A percentile compares a stretch with the other conserved stretches of the same genome.
phyloP scores from a whole-genome alignment of 2,329 filamentous ascomycete species.

The Epichloe gansuensis region DNA sequence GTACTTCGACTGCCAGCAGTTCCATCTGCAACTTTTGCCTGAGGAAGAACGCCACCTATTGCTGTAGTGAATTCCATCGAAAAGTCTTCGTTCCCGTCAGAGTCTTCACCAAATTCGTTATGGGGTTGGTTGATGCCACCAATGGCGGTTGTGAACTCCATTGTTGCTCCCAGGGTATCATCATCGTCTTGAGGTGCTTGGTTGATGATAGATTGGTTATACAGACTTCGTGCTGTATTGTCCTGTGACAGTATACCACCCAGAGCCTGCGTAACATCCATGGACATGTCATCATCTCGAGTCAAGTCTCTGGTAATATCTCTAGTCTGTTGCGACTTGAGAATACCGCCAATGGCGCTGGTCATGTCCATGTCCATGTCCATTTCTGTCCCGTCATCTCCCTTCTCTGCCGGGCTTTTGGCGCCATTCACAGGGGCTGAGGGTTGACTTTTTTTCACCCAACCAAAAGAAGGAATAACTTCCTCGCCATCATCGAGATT shows the following conservation, averaged over 20 bases:
- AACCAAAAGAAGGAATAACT: conserved; percentile 63
- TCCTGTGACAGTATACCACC: conserved; percentile 57
- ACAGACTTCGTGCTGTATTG: conserved; percentile 2
- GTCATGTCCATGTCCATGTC: conserved; percentile 40
- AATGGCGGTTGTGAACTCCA: conserved; percentile 75
- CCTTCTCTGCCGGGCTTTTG: conserved; percentile 17
- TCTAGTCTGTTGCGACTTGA: conserved; percentile 31
- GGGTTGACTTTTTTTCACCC: conserved; percentile 43
- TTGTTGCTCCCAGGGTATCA: conserved; percentile 30
- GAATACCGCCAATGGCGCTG: conserved; percentile 40
- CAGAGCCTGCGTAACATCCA: conserved; percentile 81
- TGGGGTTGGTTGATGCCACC: conserved; percentile 47
- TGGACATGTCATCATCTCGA: conserved; percentile 62
- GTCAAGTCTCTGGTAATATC: conserved; percentile 20
- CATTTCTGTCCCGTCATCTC: conserved; percentile 23
- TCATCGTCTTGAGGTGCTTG: conserved; percentile 18
- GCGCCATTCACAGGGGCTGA: conserved; percentile 4
- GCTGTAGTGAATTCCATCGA: conserved; percentile 67
- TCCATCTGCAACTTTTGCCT: conserved; percentile 15
- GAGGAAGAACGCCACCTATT: conserved; percentile 40
- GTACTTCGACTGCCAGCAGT: conserved; percentile 10
- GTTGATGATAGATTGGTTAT: background rate
- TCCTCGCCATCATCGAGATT: conserved; percentile 54
- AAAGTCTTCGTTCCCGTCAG: conserved; percentile 50
- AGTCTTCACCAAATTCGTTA: conserved; percentile 21